Conservation (phyloP, 345 rosid species). For the Aquilaria malaccensis region DNA sequence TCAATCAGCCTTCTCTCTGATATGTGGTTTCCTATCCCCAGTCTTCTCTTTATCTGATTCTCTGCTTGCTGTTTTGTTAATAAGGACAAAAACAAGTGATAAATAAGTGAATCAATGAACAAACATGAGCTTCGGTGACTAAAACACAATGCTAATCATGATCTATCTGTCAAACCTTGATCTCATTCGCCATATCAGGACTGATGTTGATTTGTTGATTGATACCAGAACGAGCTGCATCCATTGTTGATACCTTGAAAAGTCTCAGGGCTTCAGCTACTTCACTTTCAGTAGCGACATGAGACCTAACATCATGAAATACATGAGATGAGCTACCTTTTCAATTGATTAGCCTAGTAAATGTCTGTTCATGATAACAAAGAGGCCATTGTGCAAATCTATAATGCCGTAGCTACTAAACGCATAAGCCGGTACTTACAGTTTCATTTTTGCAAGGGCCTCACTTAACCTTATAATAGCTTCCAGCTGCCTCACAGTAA, state of each 20-base stretch:
- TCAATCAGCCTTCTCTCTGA: conserved; percentile 87
- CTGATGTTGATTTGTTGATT: conserved; percentile 79
- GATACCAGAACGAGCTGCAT: conserved; percentile 93
- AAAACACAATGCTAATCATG: not conserved
- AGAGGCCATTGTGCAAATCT: not conserved
- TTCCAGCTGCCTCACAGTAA: conserved; percentile 94
- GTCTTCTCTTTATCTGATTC: conserved; percentile 80
- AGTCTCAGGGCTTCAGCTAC: conserved; percentile 86
- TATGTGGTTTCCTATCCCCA: conserved; percentile 81
- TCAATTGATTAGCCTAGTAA: not conserved
- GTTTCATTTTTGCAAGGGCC: conserved; percentile 90
- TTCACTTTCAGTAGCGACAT: conserved; percentile 74
- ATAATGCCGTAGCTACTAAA: not conserved
- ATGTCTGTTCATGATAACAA: not conserved
- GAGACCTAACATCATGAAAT: conserved; percentile 41
- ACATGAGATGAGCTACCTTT: not conserved
- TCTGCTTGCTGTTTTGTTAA: conserved; percentile 69
- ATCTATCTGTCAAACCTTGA: conserved; percentile 47
- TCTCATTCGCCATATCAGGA: conserved; percentile 73
- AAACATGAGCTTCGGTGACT: not conserved
- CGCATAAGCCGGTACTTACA: conserved; percentile 39
- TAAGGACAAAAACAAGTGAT: not conserved
- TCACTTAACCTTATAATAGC: conserved; percentile 89
- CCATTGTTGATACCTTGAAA: conserved; percentile 91
- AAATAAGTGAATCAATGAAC: not conserved